phyloP scores from a whole-genome alignment of 2,329 filamentous ascomycete genomes.

The Elsinoe arachidis region DNA sequence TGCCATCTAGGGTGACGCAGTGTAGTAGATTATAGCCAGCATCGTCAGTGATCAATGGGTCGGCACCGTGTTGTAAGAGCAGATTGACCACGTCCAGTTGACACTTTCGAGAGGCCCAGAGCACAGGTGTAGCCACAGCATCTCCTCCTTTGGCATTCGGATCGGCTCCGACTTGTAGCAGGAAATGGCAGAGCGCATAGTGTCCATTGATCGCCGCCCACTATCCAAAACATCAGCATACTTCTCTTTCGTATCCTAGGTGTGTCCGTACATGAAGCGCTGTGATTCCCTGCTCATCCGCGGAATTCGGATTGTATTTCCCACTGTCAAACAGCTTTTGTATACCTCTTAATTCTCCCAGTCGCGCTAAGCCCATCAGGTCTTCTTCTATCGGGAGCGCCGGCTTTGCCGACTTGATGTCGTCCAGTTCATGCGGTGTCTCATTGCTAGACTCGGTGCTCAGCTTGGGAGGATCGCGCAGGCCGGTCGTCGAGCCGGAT shows the following conservation, averaged over 20 bases:
- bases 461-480: not conserved
- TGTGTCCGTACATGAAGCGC: conserved; percentile 70
- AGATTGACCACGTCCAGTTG: conserved; percentile 96
- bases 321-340: conserved; percentile 80
- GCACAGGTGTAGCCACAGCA: conserved; percentile 82
- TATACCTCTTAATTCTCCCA: conserved; percentile 79
- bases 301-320: conserved; percentile 72
- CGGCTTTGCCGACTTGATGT: conserved; percentile 27
- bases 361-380: conserved; percentile 87
- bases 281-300: conserved; percentile 88
- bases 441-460: conserved; percentile 1
- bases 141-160: conserved; percentile 95
- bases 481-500: not conserved
- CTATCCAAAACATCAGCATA: conserved; percentile 38
- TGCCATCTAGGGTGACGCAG: conserved; percentile 93
- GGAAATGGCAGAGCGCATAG: conserved; percentile 91
- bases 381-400: conserved; percentile 57
- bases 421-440: conserved; percentile 24
- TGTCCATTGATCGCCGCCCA: conserved; percentile 99
- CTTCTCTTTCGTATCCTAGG: not conserved
- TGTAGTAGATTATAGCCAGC: conserved; percentile 98
- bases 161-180: conserved; percentile 76
- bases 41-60: conserved; percentile 82
- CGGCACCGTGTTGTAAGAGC: conserved; percentile 81
- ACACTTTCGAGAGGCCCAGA: conserved; percentile 95